phyloP scores from a whole-genome alignment of 148 eudicot genomes.

The Nepenthes gracilis region DNA sequence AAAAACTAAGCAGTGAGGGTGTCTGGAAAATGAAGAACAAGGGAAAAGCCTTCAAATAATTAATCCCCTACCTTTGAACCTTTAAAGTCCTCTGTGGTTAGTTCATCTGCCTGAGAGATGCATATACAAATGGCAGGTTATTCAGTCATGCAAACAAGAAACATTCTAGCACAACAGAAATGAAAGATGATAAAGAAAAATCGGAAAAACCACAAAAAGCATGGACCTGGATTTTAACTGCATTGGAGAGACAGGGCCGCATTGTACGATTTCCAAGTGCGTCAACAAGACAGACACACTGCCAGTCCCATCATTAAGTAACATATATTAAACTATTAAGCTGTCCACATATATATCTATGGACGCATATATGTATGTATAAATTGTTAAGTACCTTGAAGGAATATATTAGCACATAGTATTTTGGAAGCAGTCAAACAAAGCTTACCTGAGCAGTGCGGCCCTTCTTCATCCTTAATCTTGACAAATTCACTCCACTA shows the following conservation, averaged over 20 bases:
- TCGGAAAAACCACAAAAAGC: neutral
- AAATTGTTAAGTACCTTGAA: no score
- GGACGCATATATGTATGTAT: no score
- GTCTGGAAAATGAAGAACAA: no score
- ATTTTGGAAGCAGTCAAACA: neutral
- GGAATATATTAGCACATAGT: neutral
- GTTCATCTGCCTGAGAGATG: constrained; percentile 59
- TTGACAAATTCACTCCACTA: constrained; percentile 54
- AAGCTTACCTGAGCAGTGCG: constrained; percentile 70
- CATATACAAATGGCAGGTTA: neutral
- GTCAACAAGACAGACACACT: constrained; percentile 99
- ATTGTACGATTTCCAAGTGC: constrained; percentile 82
- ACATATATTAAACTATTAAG: neutral
- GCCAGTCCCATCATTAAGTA: neutral
- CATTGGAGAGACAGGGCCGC: constrained; percentile 83
- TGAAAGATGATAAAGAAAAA: neutral
- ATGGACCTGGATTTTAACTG: constrained; percentile 79
- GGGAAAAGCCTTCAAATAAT: no score
- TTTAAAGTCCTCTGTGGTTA: constrained; percentile 54
- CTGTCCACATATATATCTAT: neutral
- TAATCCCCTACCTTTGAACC: constrained; percentile 71
- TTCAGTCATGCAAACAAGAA: neutral
- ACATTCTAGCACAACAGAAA: neutral
- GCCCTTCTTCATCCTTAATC: constrained; percentile 55
- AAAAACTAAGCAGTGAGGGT: no score